Conservation (phyloP, 2,329 filamentous ascomycete species). For the Emergomyces africanus region DNA sequence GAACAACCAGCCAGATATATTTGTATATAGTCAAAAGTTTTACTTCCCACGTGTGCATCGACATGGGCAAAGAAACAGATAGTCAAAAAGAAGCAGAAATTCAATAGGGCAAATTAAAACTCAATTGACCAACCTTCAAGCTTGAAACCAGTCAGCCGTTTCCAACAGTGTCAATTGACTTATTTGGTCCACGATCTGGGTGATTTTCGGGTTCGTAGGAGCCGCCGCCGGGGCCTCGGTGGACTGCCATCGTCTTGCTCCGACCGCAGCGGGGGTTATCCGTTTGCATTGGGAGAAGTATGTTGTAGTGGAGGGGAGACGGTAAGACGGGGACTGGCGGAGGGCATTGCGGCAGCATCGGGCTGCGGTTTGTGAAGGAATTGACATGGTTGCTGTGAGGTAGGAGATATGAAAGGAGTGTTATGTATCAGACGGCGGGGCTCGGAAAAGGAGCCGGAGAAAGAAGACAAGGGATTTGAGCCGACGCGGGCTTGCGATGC, state of each 20-base stretch:
- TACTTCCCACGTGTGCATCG: not conserved
- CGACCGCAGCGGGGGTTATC: conserved; percentile 16
- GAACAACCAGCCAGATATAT: not conserved
- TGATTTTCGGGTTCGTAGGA: conserved; percentile 74
- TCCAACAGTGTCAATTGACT: conserved; percentile 95
- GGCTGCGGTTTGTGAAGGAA: conserved; percentile 28
- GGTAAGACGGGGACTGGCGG: conserved; percentile 28
- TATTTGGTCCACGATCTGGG: conserved; percentile 93
- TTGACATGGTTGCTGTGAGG: conserved; percentile 23
- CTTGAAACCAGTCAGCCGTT: conserved; percentile 90
- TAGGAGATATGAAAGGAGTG: not conserved
- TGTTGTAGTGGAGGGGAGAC: conserved; percentile 29
- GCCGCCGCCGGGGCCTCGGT: conserved; percentile 52
- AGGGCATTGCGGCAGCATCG: conserved; percentile 32
- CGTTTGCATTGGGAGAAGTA: conserved; percentile 24
- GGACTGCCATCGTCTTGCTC: conserved; percentile 70
- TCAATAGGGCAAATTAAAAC: not conserved
- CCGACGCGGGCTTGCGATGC: not conserved
- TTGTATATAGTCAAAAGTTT: not conserved
- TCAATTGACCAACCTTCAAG: conserved; percentile 58
- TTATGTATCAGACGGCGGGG: not conserved
- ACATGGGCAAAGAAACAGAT: not conserved
- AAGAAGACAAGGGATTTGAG: not conserved
- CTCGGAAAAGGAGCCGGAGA: not conserved
- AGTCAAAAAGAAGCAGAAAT: not conserved